Percentiles rank a stretch among this genome's conserved stretches.
These are phyloP conservation scores for Penicillium vulpinum DNA, from an alignment of 2,329 filamentous ascomycete species.

Conservation along the genomic window DNA sequence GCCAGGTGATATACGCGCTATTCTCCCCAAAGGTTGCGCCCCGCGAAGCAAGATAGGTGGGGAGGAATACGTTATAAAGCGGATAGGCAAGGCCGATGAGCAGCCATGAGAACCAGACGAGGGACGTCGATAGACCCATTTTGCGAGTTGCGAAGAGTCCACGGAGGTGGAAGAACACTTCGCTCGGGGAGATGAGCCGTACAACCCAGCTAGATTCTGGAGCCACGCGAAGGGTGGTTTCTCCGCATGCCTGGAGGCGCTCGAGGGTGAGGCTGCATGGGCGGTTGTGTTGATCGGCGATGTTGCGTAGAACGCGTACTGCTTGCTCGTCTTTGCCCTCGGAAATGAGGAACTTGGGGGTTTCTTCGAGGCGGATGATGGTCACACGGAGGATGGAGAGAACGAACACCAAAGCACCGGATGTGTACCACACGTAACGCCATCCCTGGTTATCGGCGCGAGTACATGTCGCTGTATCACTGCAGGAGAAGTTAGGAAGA, in stretches of 20 bases:
- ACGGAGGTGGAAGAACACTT: constrained; percentile 55
- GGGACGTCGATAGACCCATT: constrained; percentile 60
- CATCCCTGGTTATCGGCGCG: constrained; percentile 57
- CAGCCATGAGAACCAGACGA: constrained; percentile 71
- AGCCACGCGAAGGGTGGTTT: neutral
- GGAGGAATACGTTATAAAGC: constrained; percentile 73
- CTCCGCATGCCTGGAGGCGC: constrained; percentile 50
- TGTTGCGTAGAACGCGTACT: constrained; percentile 50
- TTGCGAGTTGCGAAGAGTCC: constrained; percentile 65
- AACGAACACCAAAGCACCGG: constrained; percentile 55
- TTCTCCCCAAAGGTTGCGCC: constrained; percentile 58
- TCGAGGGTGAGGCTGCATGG: constrained; percentile 55
- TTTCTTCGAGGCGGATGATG: constrained; percentile 56
- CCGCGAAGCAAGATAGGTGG: constrained; percentile 61
- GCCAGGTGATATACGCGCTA: constrained; percentile 62
- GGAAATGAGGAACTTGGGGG: constrained; percentile 57
- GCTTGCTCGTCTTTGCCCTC: constrained; percentile 56
- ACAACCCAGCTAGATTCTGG: neutral
- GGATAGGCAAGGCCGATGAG: constrained; percentile 72
- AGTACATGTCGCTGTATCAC: constrained; percentile 48
- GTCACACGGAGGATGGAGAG: constrained; percentile 56
- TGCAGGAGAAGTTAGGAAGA: constrained; percentile 51
- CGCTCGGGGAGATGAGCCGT: constrained; percentile 10
- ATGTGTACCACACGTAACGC: constrained; percentile 59
- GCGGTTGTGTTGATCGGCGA: constrained; percentile 55